Evolutionary conservation across 805 yeast genomes (phyloP).

Genomic region (Aciculoconidium aculeatum): DNA sequence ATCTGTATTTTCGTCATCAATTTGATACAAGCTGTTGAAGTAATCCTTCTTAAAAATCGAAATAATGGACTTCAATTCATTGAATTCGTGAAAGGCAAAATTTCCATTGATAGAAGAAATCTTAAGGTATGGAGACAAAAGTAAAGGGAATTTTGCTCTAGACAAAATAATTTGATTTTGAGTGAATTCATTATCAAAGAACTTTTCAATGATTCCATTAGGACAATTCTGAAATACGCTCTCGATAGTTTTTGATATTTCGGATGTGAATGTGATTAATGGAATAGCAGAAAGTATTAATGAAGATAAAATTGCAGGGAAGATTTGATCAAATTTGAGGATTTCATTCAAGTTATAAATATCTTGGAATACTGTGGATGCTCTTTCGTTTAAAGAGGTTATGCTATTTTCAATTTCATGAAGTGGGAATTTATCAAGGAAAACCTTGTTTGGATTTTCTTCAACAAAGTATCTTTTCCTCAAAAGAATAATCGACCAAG

Average conservation of each 20-base stretch:
- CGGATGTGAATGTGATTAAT: conserved; percentile 41
- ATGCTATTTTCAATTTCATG: conserved; percentile 13
- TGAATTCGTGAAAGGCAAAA: conserved; percentile 60
- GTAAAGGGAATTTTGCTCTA: conserved; percentile 70
- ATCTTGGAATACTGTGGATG: conserved; percentile 40
- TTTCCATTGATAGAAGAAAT: conserved; percentile 58
- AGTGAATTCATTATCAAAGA: conserved; percentile 42
- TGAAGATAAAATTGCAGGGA: conserved; percentile 44
- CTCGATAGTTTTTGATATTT: conserved; percentile 37
- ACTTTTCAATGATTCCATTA: conserved; percentile 34
- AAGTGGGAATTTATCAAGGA: conserved; percentile 8
- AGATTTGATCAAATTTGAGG: conserved; percentile 45
- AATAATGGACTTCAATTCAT: conserved; percentile 58
- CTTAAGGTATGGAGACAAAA: conserved; percentile 55
- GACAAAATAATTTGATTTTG: conserved; percentile 45
- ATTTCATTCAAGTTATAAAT: conserved; percentile 36
- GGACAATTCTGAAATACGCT: conserved; percentile 42
- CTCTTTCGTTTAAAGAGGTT: conserved; percentile 30
- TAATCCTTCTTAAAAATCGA: conserved; percentile 35
- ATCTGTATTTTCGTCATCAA: conserved; percentile 50
- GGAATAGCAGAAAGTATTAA: conserved; percentile 44
- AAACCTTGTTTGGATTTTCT: conserved; percentile 20
- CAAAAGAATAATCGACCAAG: conserved; percentile 61
- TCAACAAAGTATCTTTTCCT: conserved; percentile 44
- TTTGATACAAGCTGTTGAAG: conserved; percentile 34